Base-by-base conservation (phyloP, 257 asterid genomes). In the Solanum pinnatisectum region DNA sequence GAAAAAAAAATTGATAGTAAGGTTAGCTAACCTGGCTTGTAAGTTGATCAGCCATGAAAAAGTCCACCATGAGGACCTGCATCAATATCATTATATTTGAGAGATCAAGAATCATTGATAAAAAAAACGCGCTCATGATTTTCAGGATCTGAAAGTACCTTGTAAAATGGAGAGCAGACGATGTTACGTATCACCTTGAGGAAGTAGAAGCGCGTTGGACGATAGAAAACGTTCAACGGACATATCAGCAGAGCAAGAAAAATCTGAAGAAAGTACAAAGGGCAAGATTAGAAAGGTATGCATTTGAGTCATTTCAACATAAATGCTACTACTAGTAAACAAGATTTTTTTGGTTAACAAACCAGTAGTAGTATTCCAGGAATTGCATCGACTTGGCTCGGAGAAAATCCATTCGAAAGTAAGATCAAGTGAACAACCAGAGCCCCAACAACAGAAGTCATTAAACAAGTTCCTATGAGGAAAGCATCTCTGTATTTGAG, bases 11-110 rank as follows among this genome's bases (percentile, higher is more conserved):
- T 71, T 83, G 39, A 44, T 78, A 56, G 30, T 15, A 7, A 25
- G 59, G 59, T 77, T 40, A 39, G 72, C 77, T 93, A 97, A 97
- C 99, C 99, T 97, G 99, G 88, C 99, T 97, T 7, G 99, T 97
- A 3, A 97, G 94, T 87, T 97, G 99, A 91, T 97, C 99, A 60
- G 99, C 99, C 99, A 97, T 97, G 96, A 96, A 96, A 89, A 97
- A 95, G 49, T 97, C 99, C 2, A 94, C 99, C 98, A 97, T 32
- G 94, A 95, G 86, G 81, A 95, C 98, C 98, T 95, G 91, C 36
- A 87, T 8, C 73, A 8, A 33, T 78, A 83, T 46, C 5, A 79
- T 37, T 5, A 90, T 32, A 87, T 39, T 63, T 32, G 87, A 13
- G 37, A 86, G 68, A 78, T 42, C 27, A 86, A 27, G 52, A 63